Base-by-base conservation (phyloP, 2,329 filamentous ascomycete genomes). In the Penicillium sp. region DNA sequence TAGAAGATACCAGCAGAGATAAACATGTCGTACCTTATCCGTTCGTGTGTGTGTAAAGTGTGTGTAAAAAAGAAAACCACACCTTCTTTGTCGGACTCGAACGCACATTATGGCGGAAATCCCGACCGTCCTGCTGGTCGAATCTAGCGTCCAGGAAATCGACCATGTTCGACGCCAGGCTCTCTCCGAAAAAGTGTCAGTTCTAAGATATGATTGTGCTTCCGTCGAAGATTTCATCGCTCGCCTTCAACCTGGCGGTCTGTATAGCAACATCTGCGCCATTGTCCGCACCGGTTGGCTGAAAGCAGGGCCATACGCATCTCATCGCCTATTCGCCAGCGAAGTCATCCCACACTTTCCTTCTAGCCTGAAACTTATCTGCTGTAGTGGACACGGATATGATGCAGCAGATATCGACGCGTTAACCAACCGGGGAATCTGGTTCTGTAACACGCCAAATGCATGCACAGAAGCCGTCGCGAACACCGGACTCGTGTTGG, bases 221-320 rank as follows among this genome's bases (percentile, higher is more conserved):
- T 36, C 34, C 7, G 34, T 36, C 15, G 34, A 36, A 3, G 34
- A 16, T 16, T 36, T 36, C 4, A 4, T 61, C 48, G 50, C 57
- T 49, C 64, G 64, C 5, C 63, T 73, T 8, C 44, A 59, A 55
- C 70, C 70, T 2, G 70, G 65, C 16, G 68, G 69, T 11, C 47
- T 58, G 15, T 72, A 72, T 55, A 60, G 61, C 19, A 57, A 64
- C 5, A 65, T 73, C 52, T 50, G 60, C 21, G 70, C 69, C 45
- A 72, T 73, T 31, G 47, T 72, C 19, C 65, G 70, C 19, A 68
- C 64, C 15, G 70, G 70, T 9, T 72, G 70, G 70, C 63, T 67
- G 33, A 72, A 73, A 57, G 67, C 65, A 29, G 70, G 69, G 23
- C 63, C 60, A 9, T 71, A 61, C 40, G 67, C 68, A 36, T 50